Base-by-base conservation (phyloP, 345 rosid species). In the Arabidopsis arenosa region DNA sequence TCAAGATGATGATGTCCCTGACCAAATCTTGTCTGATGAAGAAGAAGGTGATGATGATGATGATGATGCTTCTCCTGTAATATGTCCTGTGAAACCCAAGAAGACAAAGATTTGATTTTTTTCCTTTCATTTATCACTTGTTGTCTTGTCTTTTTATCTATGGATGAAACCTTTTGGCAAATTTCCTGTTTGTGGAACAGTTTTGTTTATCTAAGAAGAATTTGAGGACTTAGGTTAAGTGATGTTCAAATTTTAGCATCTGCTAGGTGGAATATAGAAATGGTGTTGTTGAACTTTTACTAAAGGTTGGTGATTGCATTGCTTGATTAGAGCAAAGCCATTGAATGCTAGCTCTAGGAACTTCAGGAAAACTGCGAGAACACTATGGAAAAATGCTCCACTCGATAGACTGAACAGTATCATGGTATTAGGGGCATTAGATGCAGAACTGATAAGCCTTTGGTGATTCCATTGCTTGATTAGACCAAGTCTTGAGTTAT, bases 1-100 rank as follows among this genome's bases (percentile, higher is more conserved):
- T 74, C 87, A 91, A 0, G 86, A 68, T 55, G 90, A 94, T 70
- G 92, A 94, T 71, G 91, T 90, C 23, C 95, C 90, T 17, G 97
- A 94, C 23, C 95, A 85, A 75, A 66, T 69, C 77, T 73, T 88
- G 26, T 89, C 90, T 0, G 90, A 82, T 26, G 95, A 88, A 9
- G 92, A 85, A 8, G 85, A 61, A 2, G 81, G 32, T 28, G 32
- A 65, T 5, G 91, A 78, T 49, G 66, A 78, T 49, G 66, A 23
- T 23, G 26, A 23, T 23, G 73, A 56, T 73, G 23, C 17, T n/a
- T 39, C 62, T 37, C 60, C 0, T 68, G 84, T 82, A 66, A 83
- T 84, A 75, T 80, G 83, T 58, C 72, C 66, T 2, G 84, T 71
- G 40, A 86, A 79, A 55, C 81, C 85, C 0, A 93, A 91, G 90